Evolutionary conservation across 2,329 filamentous ascomycete genomes (phyloP).

Genomic region (Scopulariopsis brevicaulis): DNA sequence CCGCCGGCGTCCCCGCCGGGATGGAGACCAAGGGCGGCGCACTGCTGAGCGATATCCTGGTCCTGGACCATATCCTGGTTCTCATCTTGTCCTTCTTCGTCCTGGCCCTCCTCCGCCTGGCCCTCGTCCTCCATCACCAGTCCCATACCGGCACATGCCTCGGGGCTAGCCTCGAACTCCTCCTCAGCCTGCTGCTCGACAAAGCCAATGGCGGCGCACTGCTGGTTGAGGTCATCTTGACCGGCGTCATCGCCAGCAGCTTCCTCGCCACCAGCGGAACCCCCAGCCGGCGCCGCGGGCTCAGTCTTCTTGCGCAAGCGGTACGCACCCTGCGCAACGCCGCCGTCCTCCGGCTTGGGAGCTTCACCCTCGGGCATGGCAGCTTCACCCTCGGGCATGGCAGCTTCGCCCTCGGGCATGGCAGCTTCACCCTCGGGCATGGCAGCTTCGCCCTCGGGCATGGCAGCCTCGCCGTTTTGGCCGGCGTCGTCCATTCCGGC

Average conservation of each 20-base stretch:
- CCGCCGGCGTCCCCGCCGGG: not conserved
- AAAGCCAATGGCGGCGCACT: constrained; percentile 27
- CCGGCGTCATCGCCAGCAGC: not conserved
- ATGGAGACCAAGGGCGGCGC: not conserved
- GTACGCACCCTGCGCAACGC: too few species aligned
- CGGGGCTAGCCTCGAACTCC: not conserved
- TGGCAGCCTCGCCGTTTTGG: too few species aligned
- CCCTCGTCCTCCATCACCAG: not conserved
- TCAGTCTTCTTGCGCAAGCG: too few species aligned
- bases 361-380: too few species aligned
- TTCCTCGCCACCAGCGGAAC: not conserved
- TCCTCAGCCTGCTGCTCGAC: constrained; percentile 26
- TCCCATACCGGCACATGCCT: not conserved
- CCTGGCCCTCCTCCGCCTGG: too few species aligned
- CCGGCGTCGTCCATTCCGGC: not conserved
- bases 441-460: too few species aligned
- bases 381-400: too few species aligned
- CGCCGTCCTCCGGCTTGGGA: too few species aligned
- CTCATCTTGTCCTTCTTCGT: not conserved
- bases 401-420: too few species aligned
- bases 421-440: too few species aligned
- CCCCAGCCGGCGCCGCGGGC: too few species aligned
- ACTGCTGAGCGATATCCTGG: constrained; percentile 1
- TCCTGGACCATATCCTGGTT: not conserved
- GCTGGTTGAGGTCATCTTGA: constrained; percentile 5